Evolutionary conservation across 345 rosid species (phyloP), one percentile per base, ranked within the genome.

Genomic region (Mallotus nudiflorus): DNA sequence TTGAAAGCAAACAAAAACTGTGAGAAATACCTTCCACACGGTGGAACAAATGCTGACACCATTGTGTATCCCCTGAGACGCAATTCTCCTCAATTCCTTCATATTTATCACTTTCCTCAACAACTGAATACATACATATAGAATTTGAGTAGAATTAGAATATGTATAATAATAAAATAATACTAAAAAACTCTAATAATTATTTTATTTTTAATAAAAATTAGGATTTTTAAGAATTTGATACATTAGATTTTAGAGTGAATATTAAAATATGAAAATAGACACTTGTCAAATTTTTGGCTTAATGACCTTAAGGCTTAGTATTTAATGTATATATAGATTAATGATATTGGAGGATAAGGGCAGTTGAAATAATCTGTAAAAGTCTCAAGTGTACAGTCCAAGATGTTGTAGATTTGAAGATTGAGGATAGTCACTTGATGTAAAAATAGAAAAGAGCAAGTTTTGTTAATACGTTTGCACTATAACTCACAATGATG

Each of bases 11-110:
- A 18, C 24, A 22, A 24, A 18, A 50, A 35, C 27, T 5, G 13
- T 39, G n/a, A n/a, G n/a, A n/a, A 18, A 19, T 14, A 93, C 98
- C 97, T 94, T 94, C 98, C 98, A 94, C 28, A 87, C 95, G 13
- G 86, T 73, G 13, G 98, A 87, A 62, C 97, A 94, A 73, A 88
- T 81, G 40, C 97, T 97, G 40, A 83, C 85, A 74, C 90, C 87
- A 74, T 94, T 96, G 20, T 96, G 95, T 77, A 90, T 48, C 60
- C 98, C 97, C 73, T 90, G 97, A 6, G 93, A 85, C 2, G 90
- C 90, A 61, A 86, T 84, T 76, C 83, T 91, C 83, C 97, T 87
- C 73, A 94, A 67, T 72, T 91, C 97, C 77, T 86, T 77, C 19
- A 90, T 73, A 80, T 91, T 91, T 39, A 94, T 77, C 72, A 87